Evolutionary conservation across 768 basidiomycete species (phyloP), one percentile per base, ranked within the genome.

Genomic region (Gloeopeniophorella convolvens): DNA sequence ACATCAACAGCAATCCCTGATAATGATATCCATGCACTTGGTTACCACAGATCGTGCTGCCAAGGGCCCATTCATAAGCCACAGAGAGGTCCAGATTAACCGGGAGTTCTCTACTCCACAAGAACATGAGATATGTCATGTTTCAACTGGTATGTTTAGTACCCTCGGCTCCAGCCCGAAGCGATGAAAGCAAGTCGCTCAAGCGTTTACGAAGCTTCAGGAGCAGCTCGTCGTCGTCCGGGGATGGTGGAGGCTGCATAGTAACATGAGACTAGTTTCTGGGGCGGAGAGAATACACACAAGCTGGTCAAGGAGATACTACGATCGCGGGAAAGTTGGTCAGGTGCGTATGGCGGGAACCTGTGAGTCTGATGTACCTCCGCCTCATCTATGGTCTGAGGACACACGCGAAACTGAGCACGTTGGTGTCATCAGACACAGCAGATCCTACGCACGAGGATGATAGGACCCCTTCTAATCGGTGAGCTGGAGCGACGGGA

Each of bases 221-320:
- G 24, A 57, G 51, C 36, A 62, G 45, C 15, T 50, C 54, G 21
- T 62, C 57, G 18, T 60, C 60, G 26, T 60, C 57, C 26, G 52
- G 27, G 24, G 54, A 47, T 5, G 59, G 60, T 7, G 57, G 57
- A n/a, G 60, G 60, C 60, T 62, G 16, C 5, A 18, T 3, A 26
- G 15, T 28, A 3, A 20, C 5, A 12, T 42, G 6, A 44, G 27
- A 31, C 43, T 18, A n/a, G 24, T 18, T 15, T 33, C 27, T 39
- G 21, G 7, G n/a, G 32, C 18, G 21, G 5, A 11, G 39, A 12
- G 32, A 15, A 7, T 5, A 23, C 51, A 34, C 41, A 62, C 60
- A 44, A 62, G 40, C 26, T 62, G 60, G 43, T 62, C 60, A n/a
- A 62, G 45, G 12, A 62, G 55, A 24, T 62, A 62, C 60, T 60